Conservation (phyloP, 805 yeast genomes). For the Millerago galiae region DNA sequence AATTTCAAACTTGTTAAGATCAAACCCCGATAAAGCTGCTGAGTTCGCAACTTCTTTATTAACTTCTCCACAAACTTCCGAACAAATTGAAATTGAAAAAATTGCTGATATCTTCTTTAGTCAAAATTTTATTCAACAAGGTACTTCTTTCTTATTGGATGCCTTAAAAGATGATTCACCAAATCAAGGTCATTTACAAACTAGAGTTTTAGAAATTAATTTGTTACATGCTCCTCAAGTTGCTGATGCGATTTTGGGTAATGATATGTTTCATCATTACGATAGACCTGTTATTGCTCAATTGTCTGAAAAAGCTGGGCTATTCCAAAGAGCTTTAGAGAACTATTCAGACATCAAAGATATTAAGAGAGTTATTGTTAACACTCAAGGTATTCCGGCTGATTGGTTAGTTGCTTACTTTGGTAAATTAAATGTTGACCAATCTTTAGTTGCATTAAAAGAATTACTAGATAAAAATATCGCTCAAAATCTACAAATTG, state of each 20-base stretch:
- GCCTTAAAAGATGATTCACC: constrained; percentile 93
- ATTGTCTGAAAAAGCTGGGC: constrained; percentile 93
- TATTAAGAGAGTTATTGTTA: constrained; percentile 89
- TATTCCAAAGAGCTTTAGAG: constrained; percentile 92
- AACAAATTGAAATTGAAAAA: constrained; percentile 70
- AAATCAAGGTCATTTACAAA: constrained; percentile 92
- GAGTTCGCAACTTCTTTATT: constrained; percentile 90
- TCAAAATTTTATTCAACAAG: constrained; percentile 93
- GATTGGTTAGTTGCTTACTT: constrained; percentile 94
- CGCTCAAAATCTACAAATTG: constrained; percentile 85
- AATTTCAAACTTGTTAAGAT: constrained; percentile 84
- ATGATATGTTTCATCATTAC: constrained; percentile 90
- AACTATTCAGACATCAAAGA: constrained; percentile 92
- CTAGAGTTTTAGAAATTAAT: constrained; percentile 88
- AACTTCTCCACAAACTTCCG: constrained; percentile 51
- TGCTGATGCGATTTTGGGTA: constrained; percentile 97
- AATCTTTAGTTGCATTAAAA: constrained; percentile 77
- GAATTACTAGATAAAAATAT: constrained; percentile 77
- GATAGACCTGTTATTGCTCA: constrained; percentile 91
- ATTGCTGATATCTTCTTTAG: constrained; percentile 91
- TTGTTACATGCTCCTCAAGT: constrained; percentile 97
- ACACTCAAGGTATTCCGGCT: constrained; percentile 75
- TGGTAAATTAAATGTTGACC: constrained; percentile 92
- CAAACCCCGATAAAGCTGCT: constrained; percentile 96
- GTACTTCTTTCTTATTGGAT: constrained; percentile 93